These are phyloP conservation scores for Cudoniella acicularis DNA, from an alignment of 495 filamentous ascomycete genomes.

Conservation along the genomic window DNA sequence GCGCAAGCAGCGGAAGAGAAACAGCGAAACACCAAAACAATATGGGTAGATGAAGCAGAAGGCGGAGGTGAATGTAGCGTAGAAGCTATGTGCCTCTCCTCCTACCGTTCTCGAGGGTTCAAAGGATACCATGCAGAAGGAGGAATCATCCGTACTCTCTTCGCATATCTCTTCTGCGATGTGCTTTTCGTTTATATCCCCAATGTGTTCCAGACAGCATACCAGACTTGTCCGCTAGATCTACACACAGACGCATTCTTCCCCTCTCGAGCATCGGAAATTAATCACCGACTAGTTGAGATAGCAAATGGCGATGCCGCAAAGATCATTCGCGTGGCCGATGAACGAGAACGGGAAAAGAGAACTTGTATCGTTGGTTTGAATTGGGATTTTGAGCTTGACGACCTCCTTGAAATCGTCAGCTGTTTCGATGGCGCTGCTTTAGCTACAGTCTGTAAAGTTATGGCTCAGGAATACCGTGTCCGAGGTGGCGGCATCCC, in stretches of 20 bases:
- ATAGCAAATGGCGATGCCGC: constrained; percentile 74
- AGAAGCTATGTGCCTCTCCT: constrained; percentile 87
- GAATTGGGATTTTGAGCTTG: constrained; percentile 81
- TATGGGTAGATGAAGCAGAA: constrained; percentile 77
- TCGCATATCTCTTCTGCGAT: constrained; percentile 90
- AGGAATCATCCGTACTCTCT: constrained; percentile 84
- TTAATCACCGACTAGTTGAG: constrained; percentile 81
- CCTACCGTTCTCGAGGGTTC: constrained; percentile 81
- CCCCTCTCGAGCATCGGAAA: constrained; percentile 75
- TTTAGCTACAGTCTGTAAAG: constrained; percentile 80
- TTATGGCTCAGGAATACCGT: constrained; percentile 91
- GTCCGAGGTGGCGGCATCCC: constrained; percentile 85
- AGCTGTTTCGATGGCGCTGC: constrained; percentile 74
- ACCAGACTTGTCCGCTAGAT: constrained; percentile 90
- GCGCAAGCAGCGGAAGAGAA: constrained; percentile 12
- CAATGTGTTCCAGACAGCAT: constrained; percentile 94
- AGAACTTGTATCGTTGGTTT: constrained; percentile 84
- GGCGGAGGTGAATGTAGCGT: constrained; percentile 66
- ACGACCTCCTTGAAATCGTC: constrained; percentile 82
- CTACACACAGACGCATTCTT: constrained; percentile 94
- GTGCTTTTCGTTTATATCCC: constrained; percentile 90
- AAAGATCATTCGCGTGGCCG: constrained; percentile 61
- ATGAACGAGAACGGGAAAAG: constrained; percentile 58
- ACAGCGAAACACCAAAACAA: constrained; percentile 64
- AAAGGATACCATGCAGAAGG: constrained; percentile 94